These are phyloP conservation scores for Abelmoschus esculentus DNA, from an alignment of 345 rosid species.

Conservation along the genomic window DNA sequence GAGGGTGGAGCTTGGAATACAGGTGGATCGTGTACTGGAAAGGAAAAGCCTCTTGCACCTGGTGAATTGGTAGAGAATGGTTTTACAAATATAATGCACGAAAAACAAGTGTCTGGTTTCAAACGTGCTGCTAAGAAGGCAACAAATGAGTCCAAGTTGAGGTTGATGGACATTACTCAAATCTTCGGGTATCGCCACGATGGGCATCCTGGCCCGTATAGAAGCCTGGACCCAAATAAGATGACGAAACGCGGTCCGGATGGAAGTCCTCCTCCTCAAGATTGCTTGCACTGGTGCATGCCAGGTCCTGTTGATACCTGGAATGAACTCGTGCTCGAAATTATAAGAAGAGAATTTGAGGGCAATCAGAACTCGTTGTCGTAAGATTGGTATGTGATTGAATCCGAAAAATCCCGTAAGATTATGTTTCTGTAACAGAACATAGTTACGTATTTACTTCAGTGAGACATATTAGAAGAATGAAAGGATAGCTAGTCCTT, in stretches of 20 bases:
- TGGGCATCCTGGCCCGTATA: constrained; percentile 95
- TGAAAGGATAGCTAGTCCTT: constrained; percentile 1
- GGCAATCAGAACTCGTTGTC: constrained; percentile 19
- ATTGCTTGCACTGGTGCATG: constrained; percentile 99
- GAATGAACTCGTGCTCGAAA: constrained; percentile 87
- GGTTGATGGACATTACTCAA: constrained; percentile 81
- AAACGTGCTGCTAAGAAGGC: constrained; percentile 38
- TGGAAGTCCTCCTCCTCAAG: constrained; percentile 91
- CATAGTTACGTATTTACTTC: neutral
- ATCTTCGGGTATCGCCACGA: constrained; percentile 84
- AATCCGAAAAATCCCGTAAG: neutral
- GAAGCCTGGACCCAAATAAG: constrained; percentile 79
- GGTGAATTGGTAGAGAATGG: constrained; percentile 74
- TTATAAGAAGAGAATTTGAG: constrained; percentile 59
- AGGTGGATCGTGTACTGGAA: constrained; percentile 96
- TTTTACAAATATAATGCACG: constrained; percentile 67
- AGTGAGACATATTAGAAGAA: constrained; percentile 13
- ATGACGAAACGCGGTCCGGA: constrained; percentile 66
- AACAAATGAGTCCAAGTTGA: constrained; percentile 40
- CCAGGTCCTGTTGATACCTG: constrained; percentile 95
- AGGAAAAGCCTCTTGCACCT: constrained; percentile 49
- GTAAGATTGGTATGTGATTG: constrained; percentile 5
- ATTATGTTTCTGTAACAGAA: constrained; percentile 5
- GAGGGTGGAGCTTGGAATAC: constrained; percentile 99
- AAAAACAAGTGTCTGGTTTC: constrained; percentile 73